phyloP scores from a whole-genome alignment of 176 grass and related monocot species.

The Tillandsia leiboldiana region DNA sequence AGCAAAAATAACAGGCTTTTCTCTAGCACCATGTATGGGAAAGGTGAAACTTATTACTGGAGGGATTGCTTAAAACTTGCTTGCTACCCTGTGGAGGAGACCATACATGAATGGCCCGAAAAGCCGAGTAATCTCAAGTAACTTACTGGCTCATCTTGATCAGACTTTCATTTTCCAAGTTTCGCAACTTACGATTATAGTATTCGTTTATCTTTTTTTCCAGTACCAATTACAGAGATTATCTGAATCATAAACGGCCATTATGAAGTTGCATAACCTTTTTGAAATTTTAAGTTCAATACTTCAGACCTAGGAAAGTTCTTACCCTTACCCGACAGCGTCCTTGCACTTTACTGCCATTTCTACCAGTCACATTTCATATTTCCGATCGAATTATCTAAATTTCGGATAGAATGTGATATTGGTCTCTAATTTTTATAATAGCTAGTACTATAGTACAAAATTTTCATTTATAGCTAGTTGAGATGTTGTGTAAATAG shows the following conservation, averaged over 20 bases:
- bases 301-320: too few species aligned
- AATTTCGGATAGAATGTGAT: too few species aligned
- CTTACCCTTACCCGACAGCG: too few species aligned
- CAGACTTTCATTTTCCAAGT: too few species aligned
- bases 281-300: too few species aligned
- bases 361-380: too few species aligned
- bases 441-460: background rate
- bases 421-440: too few species aligned
- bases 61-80: conserved; percentile 64
- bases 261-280: too few species aligned
- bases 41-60: conserved; percentile 33
- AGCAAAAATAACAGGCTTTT: conserved; percentile 39
- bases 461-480: background rate
- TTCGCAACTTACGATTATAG: background rate
- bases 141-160: background rate
- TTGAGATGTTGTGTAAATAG: background rate
- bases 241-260: too few species aligned
- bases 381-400: too few species aligned
- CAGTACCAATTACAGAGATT: too few species aligned
- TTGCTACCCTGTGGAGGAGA: conserved; percentile 28
- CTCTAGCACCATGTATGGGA: conserved; percentile 31
- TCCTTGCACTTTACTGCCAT: too few species aligned
- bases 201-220: background rate
- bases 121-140: conserved; percentile 48
- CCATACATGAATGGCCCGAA: conserved; percentile 34